Conservation (phyloP, 2,329 filamentous ascomycete species). For the Xylaria sp. region DNA sequence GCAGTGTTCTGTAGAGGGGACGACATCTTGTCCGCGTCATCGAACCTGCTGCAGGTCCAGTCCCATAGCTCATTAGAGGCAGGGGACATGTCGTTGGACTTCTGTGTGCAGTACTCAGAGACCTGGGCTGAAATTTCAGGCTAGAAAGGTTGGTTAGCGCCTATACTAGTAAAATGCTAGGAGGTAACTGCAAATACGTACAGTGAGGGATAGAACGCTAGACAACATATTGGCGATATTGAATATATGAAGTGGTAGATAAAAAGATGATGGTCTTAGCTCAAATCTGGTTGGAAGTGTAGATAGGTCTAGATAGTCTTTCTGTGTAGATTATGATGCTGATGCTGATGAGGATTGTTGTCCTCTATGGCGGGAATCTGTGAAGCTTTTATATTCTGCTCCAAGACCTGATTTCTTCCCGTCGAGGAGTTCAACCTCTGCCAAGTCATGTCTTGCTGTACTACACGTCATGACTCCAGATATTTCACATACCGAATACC, state of each 20-base stretch:
- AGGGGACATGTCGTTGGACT: slow-evolving; percentile 34
- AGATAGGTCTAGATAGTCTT: background rate
- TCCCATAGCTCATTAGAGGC: slow-evolving; percentile 37
- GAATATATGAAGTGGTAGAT: background rate
- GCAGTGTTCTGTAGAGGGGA: slow-evolving; percentile 36
- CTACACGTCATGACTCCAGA: background rate
- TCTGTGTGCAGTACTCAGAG: slow-evolving; percentile 37
- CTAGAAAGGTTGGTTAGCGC: slow-evolving; percentile 4
- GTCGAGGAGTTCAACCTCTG: background rate
- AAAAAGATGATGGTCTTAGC: background rate
- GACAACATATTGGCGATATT: slow-evolving; percentile 28
- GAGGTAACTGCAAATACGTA: slow-evolving; percentile 5
- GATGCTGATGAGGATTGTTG: slow-evolving; percentile 2
- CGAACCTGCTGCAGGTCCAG: slow-evolving; percentile 34
- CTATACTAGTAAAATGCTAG: background rate
- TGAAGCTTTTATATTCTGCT: slow-evolving; percentile 8
- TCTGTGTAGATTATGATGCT: slow-evolving; percentile 1
- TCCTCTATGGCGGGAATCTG: background rate
- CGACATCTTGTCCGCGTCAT: slow-evolving; percentile 42
- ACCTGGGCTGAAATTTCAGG: slow-evolving; percentile 38
- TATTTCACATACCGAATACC: background rate
- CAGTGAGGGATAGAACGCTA: slow-evolving; percentile 32
- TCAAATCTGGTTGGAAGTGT: slow-evolving; percentile 2
- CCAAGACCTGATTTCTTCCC: background rate
- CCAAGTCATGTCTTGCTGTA: background rate